Conservation (phyloP, 495 filamentous ascomycete species). For the Cercophora sp. region DNA sequence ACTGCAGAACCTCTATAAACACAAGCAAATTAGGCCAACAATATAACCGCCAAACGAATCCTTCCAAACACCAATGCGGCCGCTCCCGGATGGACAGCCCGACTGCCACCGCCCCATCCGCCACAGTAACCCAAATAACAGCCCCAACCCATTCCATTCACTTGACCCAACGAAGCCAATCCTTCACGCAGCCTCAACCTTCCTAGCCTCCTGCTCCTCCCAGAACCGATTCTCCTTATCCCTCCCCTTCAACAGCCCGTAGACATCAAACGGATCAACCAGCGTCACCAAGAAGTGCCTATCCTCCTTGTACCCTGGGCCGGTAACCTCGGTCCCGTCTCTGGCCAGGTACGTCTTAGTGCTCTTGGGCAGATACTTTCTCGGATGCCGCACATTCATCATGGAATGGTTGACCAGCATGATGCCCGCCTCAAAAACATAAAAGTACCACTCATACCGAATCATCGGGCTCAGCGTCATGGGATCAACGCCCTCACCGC, state of each 20-base stretch:
- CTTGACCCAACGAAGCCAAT: no score
- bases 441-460: constrained; percentile 70
- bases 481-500: constrained; percentile 25
- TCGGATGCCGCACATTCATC: constrained; percentile 61
- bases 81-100: no score
- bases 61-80: no score
- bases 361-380: constrained; percentile 55
- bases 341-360: constrained; percentile 59
- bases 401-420: constrained; percentile 62
- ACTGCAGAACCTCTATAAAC: no score
- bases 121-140: no score
- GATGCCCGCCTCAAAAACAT: constrained; percentile 61
- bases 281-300: constrained; percentile 52
- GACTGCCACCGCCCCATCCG: no score
- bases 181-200: constrained; percentile 9
- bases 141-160: no score
- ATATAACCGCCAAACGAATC: no score
- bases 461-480: constrained; percentile 47
- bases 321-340: constrained; percentile 65
- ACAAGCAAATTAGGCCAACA: no score
- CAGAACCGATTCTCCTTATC: constrained; percentile 53
- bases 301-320: constrained; percentile 58
- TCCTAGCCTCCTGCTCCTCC: constrained; percentile 40
- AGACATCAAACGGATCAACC: constrained; percentile 64
- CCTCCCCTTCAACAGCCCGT: constrained; percentile 50